Evolutionary conservation across 1,284 basidiomycete species (phyloP), one percentile per base, ranked within the genome.

Genomic region (Stereum hirsutum): DNA sequence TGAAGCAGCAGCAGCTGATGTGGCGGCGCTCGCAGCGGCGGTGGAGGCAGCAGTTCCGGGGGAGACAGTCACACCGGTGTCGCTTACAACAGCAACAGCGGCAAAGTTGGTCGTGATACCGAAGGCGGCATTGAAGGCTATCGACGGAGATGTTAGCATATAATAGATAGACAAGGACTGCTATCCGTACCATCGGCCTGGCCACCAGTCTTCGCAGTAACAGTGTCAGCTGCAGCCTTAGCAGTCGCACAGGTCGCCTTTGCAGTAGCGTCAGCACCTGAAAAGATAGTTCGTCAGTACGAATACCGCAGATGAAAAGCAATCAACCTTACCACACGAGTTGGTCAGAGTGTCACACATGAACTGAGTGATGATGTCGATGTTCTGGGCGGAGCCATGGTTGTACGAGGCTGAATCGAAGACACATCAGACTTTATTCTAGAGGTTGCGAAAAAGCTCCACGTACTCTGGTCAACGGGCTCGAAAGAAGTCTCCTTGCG

Each of bases 401-500:
- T 65, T 62, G 58, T 57, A 75, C 3, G 68, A 72, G 7, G 48
- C 64, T 70, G 50, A n/a, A 31, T 15, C 30, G 14, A 41, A 35
- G 24, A 36, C 42, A 49, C 41, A 27, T 39, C 37, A 25, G 52
- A 25, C 2, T 39, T 38, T 20, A 11, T 5, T 32, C 36, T 39
- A 36, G 35, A 2, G 19, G 24, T 34, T 11, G 21, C 15, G 17
- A 5, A 34, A 11, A 8, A 40, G 20, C 5, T 7, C 47, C 33
- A 24, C 62, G 46, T 44, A 70, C 69, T 57, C 52, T 62, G 54
- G 50, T 70, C 65, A 20, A 58, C 61, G 32, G 72, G 72, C 53
- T 70, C 54, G 64, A 75, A 77, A 53, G 66, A 67, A 8, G 74
- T 76, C 52, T 80, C 79, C 49, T 65, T 72, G 36, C 79, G 66